These are phyloP conservation scores for Coemansia sp. DNA, from an alignment of 371 early-diverging fungal genomes.

Conservation along the genomic window DNA sequence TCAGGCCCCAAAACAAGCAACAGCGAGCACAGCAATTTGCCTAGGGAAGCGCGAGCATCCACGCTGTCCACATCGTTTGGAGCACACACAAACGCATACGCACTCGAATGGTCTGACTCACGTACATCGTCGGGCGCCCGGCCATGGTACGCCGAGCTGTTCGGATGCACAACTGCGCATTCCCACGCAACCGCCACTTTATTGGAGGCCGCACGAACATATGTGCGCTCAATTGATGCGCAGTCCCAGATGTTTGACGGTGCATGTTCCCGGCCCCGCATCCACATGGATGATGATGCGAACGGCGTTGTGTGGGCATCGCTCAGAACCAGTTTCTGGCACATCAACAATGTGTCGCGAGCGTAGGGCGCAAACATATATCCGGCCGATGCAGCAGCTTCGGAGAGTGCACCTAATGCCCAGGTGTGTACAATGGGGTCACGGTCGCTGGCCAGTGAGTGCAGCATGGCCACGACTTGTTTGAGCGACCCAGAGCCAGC, in stretches of 20 bases:
- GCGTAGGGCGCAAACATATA: conserved; percentile 88
- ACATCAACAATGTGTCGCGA: conserved; percentile 79
- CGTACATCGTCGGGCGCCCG: conserved; percentile 25
- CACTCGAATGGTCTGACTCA: neutral
- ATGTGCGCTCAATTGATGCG: neutral
- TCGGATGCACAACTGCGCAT: conserved; percentile 49
- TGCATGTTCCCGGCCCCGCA: conserved; percentile 31
- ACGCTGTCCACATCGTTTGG: conserved; percentile 46
- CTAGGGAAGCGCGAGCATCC: conserved; percentile 68
- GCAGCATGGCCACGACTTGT: conserved; percentile 84
- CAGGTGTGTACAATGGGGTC: conserved; percentile 94
- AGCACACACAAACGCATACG: conserved; percentile 43
- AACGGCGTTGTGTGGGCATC: conserved; percentile 82
- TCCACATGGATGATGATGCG: conserved; percentile 63
- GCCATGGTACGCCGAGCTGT: conserved; percentile 47
- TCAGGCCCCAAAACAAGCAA: conserved; percentile 93
- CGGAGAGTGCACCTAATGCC: conserved; percentile 84
- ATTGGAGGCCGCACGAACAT: conserved; percentile 13
- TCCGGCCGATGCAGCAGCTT: conserved; percentile 86
- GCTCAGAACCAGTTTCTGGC: conserved; percentile 80
- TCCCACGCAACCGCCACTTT: conserved; percentile 12
- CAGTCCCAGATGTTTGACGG: neutral
- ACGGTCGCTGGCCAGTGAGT: conserved; percentile 86
- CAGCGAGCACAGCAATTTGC: conserved; percentile 83
- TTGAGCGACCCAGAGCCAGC: conserved; percentile 75